Conservation (phyloP, 1,139 yeast genomes). For the Geotrichum phurueaensis region DNA sequence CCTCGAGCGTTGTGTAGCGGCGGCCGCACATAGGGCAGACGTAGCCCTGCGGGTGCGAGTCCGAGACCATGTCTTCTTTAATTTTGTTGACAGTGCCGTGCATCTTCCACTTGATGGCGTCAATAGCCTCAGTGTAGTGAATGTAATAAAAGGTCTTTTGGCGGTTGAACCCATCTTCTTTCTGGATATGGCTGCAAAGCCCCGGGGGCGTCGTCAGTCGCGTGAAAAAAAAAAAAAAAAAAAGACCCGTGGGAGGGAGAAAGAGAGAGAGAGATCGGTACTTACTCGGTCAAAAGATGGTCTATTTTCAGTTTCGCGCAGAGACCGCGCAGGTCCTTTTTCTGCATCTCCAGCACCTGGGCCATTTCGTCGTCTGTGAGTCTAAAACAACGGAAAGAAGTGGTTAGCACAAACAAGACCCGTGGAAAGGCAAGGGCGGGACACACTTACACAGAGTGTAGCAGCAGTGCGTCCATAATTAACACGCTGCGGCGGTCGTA, state of each 20-base stretch:
- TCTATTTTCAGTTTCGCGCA: slow-evolving; percentile 83
- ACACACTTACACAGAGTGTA: slow-evolving; percentile 61
- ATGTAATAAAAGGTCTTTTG: slow-evolving; percentile 71
- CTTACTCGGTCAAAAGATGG: slow-evolving; percentile 42
- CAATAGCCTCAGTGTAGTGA: slow-evolving; percentile 89
- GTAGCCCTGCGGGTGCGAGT: slow-evolving; percentile 90
- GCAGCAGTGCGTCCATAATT: slow-evolving; percentile 79
- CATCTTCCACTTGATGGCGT: slow-evolving; percentile 93
- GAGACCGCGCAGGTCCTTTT: slow-evolving; percentile 78
- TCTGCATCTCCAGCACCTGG: slow-evolving; percentile 70
- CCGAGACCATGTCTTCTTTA: slow-evolving; percentile 70
- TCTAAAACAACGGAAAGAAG: slow-evolving; percentile 8
- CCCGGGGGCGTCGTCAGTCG: background rate
- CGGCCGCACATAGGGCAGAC: slow-evolving; percentile 81
- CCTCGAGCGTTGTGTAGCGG: slow-evolving; percentile 80
- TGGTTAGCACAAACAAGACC: background rate
- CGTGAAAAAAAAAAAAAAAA: background rate
- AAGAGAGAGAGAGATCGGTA: slow-evolving; percentile 22
- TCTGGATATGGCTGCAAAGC: slow-evolving; percentile 50
- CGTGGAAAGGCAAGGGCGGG: too few species aligned
- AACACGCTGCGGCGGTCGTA: slow-evolving; percentile 79
- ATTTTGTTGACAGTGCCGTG: slow-evolving; percentile 75
- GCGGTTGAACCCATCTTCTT: slow-evolving; percentile 72
- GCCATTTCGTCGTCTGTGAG: slow-evolving; percentile 90
- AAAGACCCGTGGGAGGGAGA: background rate